A percentile compares a stretch with the other conserved stretches of the same genome.
Conservation (phyloP, 768 basidiomycete genomes). For the Suillus lakei region DNA sequence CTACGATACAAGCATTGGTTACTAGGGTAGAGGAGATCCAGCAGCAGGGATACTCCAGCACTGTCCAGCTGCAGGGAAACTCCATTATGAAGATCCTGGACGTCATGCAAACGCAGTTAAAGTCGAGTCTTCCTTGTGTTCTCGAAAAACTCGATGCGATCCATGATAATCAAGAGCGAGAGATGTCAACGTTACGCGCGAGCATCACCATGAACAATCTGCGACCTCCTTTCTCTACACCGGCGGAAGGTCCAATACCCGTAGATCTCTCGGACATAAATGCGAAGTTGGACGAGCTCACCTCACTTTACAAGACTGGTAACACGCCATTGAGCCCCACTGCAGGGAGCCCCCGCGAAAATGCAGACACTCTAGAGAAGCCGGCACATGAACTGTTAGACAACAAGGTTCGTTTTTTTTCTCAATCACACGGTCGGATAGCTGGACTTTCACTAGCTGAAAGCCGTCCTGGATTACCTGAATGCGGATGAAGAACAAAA, state of each 20-base stretch:
- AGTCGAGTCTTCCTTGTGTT: conserved; percentile 41
- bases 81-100: conserved; percentile 40
- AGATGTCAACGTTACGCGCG: background rate
- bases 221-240: conserved; percentile 14
- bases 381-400: conserved; percentile 11
- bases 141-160: conserved; percentile 37
- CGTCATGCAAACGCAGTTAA: conserved; percentile 45
- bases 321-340: background rate
- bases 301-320: conserved; percentile 24
- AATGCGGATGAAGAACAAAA: conserved; percentile 53
- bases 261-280: conserved; percentile 35
- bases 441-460: conserved; percentile 34
- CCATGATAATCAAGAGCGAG: conserved; percentile 19
- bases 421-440: background rate
- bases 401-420: conserved; percentile 24
- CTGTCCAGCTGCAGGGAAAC: conserved; percentile 19
- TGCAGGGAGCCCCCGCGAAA: background rate
- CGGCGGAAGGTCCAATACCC: background rate
- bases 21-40: conserved; percentile 23
- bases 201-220: conserved; percentile 17
- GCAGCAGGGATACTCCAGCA: conserved; percentile 16
- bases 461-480: conserved; percentile 53
- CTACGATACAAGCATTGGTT: conserved; percentile 12
- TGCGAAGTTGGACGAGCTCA: conserved; percentile 43
- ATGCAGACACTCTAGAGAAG: conserved; percentile 11